Conservation (phyloP, 2,329 filamentous ascomycete genomes). For the Onygenales sp. region DNA sequence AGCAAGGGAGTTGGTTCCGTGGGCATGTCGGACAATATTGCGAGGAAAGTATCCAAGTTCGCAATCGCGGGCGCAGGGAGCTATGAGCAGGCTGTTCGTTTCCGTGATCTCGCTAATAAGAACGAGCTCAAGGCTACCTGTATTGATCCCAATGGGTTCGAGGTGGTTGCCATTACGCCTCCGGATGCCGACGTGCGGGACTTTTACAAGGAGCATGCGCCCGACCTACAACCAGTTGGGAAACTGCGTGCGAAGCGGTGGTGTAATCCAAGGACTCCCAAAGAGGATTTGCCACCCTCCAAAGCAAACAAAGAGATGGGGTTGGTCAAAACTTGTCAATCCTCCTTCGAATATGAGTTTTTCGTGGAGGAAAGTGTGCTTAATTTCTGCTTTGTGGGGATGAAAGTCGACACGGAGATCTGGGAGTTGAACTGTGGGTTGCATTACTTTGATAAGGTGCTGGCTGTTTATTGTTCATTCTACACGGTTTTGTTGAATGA, state of each 20-base stretch:
- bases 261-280: constrained; percentile 32
- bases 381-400: constrained; percentile 51
- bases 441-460: constrained; percentile 53
- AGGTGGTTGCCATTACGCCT: constrained; percentile 47
- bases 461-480: constrained; percentile 50
- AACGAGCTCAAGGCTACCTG: constrained; percentile 32
- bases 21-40: constrained; percentile 38
- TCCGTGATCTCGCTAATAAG: constrained; percentile 25
- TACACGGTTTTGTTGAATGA: constrained; percentile 59
- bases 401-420: constrained; percentile 51
- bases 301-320: constrained; percentile 11
- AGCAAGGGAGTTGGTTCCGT: constrained; percentile 14
- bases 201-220: constrained; percentile 38
- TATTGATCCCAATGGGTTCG: constrained; percentile 48
- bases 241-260: constrained; percentile 44
- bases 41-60: constrained; percentile 41
- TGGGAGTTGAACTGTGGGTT: constrained; percentile 51
- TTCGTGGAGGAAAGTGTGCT: constrained; percentile 58
- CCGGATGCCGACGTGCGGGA: constrained; percentile 36
- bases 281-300: constrained; percentile 28
- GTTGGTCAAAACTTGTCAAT: constrained; percentile 17
- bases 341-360: constrained; percentile 40
- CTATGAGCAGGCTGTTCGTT: constrained; percentile 28
- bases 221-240: constrained; percentile 43
- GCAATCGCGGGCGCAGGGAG: constrained; percentile 40